These are phyloP conservation scores for Aegilops speltoides DNA, from an alignment of 176 grass and related monocot genomes.

Conservation along the genomic window DNA sequence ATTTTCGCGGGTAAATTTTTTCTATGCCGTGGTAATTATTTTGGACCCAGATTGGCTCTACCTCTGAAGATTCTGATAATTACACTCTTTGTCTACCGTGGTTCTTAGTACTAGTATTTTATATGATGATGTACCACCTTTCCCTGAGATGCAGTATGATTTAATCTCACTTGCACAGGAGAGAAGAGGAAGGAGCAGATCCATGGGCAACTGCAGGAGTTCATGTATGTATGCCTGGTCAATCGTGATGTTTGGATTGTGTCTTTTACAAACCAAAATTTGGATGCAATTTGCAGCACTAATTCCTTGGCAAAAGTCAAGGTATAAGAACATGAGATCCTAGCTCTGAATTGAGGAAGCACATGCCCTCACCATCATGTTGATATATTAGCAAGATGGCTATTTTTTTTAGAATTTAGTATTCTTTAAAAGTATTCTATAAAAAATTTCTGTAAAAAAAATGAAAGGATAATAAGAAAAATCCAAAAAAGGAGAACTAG, in stretches of 20 bases:
- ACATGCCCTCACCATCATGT: background rate
- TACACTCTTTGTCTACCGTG: background rate
- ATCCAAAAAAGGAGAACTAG: background rate
- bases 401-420: too few relatives aligned
- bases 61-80: background rate
- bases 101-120: background rate
- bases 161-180: background rate
- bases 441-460: background rate
- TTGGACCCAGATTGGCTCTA: background rate
- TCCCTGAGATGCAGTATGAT: background rate
- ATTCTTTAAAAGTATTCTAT: too few relatives aligned
- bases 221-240: background rate
- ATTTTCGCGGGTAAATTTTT: background rate
- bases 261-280: background rate
- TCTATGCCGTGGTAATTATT: background rate
- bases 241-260: background rate
- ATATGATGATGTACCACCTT: background rate
- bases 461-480: background rate
- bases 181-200: background rate
- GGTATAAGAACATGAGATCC: background rate
- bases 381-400: background rate
- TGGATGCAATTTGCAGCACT: background rate
- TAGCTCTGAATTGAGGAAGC: background rate
- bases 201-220: background rate
- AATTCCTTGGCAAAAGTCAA: background rate